phyloP scores from a whole-genome alignment of 176 grass and related monocot genomes.

The Rhynchospora tenuis region DNA sequence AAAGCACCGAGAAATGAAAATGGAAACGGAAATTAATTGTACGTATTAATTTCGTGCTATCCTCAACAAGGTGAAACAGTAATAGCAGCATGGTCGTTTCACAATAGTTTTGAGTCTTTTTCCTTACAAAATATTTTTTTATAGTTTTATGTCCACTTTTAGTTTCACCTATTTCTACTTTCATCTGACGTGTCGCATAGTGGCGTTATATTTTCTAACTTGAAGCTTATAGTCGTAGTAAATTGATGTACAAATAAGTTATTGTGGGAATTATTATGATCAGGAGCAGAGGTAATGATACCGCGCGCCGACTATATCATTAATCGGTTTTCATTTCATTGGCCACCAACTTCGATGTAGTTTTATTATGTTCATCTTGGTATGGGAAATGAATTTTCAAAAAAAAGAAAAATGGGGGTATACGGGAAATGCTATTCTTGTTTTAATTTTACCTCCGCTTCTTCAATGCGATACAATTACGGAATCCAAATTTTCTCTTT shows the following conservation, averaged over 20 bases:
- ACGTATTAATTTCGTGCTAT: conserved; percentile 10
- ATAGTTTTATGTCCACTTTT: background rate
- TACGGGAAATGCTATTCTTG: background rate
- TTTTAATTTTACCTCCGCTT: background rate
- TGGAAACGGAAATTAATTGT: conserved; percentile 8
- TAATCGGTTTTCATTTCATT: conserved; percentile 22
- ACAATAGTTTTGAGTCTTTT: too few relatives aligned
- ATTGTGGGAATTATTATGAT: background rate
- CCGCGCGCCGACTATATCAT: background rate
- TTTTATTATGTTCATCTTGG: background rate
- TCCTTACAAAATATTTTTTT: too few relatives aligned
- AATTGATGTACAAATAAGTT: background rate
- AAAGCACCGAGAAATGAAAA: conserved; percentile 19
- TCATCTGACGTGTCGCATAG: background rate
- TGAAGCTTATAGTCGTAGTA: background rate
- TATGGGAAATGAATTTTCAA: background rate
- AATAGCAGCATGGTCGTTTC: background rate
- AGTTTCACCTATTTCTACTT: background rate
- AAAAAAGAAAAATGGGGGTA: too few relatives aligned
- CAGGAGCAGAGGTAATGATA: background rate
- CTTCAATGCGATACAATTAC: background rate
- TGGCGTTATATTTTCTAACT: too few relatives aligned
- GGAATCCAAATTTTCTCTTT: too few relatives aligned
- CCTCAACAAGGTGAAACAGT: background rate
- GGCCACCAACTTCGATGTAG: conserved; percentile 4